Conservation (phyloP, 495 filamentous ascomycete species). For the Neohortaea acidophila region DNA sequence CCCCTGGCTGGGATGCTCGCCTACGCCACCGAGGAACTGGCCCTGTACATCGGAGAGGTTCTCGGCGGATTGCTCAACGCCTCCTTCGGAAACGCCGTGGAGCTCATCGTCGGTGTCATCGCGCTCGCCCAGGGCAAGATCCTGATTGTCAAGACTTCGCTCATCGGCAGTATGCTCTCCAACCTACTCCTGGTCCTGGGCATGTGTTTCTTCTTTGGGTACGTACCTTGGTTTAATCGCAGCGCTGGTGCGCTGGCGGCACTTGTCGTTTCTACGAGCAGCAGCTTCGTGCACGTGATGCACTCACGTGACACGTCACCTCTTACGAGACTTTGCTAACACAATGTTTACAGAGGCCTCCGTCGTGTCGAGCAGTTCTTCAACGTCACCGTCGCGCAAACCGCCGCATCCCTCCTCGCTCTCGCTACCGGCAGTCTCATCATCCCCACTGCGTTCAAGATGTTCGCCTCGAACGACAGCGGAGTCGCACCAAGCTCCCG, state of each 20-base stretch:
- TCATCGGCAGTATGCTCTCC: conserved; percentile 81
- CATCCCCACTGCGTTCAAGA: conserved; percentile 73
- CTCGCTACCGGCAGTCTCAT: conserved; percentile 68
- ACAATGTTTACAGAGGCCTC: no score
- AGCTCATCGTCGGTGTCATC: conserved; percentile 80
- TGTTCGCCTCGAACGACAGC: conserved; percentile 8
- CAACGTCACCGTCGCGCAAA: conserved; percentile 88
- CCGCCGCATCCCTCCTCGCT: conserved; percentile 66
- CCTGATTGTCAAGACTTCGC: conserved; percentile 78
- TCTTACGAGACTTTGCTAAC: no score
- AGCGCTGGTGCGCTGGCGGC: no score
- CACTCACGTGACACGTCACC: no score
- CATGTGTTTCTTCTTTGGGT: conserved; percentile 81
- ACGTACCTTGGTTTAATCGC: no score
- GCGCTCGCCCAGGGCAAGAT: conserved; percentile 51
- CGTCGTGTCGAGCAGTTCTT: conserved; percentile 72
- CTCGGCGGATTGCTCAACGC: conserved; percentile 79
- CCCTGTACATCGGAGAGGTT: conserved; percentile 51
- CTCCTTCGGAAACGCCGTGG: conserved; percentile 81
- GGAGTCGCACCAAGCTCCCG: conserved; percentile 15
- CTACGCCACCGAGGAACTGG: conserved; percentile 31
- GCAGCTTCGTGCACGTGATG: no score
- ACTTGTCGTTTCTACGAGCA: no score
- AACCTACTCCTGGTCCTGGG: conserved; percentile 85
- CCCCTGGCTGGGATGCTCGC: conserved; percentile 29